phyloP scores from a whole-genome alignment of 257 asterid species.

The Solanum chilense region DNA sequence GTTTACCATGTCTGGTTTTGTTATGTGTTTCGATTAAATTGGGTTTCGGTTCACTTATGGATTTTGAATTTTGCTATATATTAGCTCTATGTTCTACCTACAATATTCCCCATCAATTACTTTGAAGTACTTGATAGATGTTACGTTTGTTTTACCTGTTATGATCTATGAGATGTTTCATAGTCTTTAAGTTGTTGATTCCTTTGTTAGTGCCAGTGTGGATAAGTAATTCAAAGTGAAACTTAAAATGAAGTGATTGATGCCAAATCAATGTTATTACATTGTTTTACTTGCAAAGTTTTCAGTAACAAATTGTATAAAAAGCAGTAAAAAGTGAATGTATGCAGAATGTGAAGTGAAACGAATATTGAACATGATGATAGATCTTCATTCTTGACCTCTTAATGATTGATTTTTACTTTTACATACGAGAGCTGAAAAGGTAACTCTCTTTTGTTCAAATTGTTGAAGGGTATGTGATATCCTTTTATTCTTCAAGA shows the following conservation, averaged over 20 bases:
- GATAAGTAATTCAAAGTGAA: no score
- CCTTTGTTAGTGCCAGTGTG: rapidly evolving
- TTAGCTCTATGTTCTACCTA: neutral
- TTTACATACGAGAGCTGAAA: no score
- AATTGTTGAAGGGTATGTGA: neutral
- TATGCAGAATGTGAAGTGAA: no score
- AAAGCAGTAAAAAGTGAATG: neutral
- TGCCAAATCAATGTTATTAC: neutral
- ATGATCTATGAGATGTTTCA: neutral
- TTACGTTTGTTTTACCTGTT: neutral
- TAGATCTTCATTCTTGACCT: no score
- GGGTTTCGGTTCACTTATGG: neutral
- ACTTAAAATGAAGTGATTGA: neutral
- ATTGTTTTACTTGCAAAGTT: neutral
- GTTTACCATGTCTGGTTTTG: neutral
- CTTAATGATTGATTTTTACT: no score
- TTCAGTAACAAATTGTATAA: neutral
- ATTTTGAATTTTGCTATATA: neutral
- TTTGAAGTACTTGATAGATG: neutral
- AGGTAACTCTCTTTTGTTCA: no score
- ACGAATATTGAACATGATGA: no score
- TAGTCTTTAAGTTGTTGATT: neutral
- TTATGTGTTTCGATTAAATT: neutral
- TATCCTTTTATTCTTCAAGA: neutral
- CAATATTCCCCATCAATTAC: neutral